Conservation (phyloP, 139 green algal genomes). For the Desmodesmus armatus region DNA sequence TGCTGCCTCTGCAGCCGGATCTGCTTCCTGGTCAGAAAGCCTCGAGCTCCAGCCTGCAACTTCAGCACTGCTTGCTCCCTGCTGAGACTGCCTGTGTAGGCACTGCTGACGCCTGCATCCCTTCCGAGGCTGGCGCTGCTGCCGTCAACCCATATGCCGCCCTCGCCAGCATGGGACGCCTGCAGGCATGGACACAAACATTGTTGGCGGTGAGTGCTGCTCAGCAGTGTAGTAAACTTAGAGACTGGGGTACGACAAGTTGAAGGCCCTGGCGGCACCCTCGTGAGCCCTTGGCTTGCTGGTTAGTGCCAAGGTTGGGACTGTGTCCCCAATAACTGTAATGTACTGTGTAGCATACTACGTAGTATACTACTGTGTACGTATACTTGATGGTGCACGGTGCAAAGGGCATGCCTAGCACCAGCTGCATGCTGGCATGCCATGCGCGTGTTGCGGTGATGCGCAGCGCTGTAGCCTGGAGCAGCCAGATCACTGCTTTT, state of each 20-base stretch:
- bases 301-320: too few relatives aligned
- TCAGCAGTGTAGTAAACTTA: background rate
- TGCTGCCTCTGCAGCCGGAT: background rate
- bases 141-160: background rate
- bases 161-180: background rate
- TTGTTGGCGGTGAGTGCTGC: too few relatives aligned
- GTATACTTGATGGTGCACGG: too few relatives aligned
- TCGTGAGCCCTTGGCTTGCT: too few relatives aligned
- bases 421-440: too few relatives aligned
- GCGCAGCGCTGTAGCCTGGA: too few relatives aligned
- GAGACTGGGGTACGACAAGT: background rate
- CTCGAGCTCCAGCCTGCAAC: constrained; percentile 19
- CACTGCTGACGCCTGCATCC: background rate
- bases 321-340: too few relatives aligned
- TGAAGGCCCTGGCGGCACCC: background rate
- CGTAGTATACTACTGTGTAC: background rate
- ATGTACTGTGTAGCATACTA: background rate
- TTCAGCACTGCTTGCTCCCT: constrained; percentile 1
- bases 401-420: too few relatives aligned
- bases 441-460: too few relatives aligned
- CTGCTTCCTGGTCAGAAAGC: constrained; percentile 6
- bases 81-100: background rate
- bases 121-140: background rate
- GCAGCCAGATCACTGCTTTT: background rate
- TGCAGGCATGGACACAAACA: too few relatives aligned